phyloP scores from a whole-genome alignment of 116 monocot species.

The Posidonia oceanica region DNA sequence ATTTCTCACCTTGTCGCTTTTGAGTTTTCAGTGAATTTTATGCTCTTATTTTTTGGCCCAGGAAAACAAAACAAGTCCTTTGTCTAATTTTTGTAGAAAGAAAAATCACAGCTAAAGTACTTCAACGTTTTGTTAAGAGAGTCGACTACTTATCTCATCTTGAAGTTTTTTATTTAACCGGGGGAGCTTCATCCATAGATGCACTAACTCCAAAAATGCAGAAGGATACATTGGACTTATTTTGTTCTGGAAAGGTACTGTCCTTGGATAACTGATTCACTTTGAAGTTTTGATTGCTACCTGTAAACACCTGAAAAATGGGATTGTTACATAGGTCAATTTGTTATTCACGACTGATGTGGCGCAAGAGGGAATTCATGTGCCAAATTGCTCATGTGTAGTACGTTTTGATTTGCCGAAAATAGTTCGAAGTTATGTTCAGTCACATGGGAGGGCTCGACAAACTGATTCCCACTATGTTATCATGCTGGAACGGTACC shows the following conservation, averaged over 20 bases:
- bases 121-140: slow-evolving; percentile 45
- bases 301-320: not conserved
- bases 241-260: slow-evolving; percentile 70
- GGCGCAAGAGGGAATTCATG: slow-evolving; percentile 72
- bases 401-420: slow-evolving; percentile 87
- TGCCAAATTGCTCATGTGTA: slow-evolving; percentile 82
- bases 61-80: slow-evolving; percentile 34
- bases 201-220: slow-evolving; percentile 52
- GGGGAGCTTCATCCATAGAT: slow-evolving; percentile 61
- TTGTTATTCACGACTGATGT: slow-evolving; percentile 83
- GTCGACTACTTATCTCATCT: slow-evolving; percentile 49
- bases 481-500: slow-evolving; percentile 83
- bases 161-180: slow-evolving; percentile 67
- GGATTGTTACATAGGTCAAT: slow-evolving; percentile 42
- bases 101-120: slow-evolving; percentile 69
- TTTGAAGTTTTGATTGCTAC: not conserved
- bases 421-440: slow-evolving; percentile 75
- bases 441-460: slow-evolving; percentile 72
- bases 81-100: slow-evolving; percentile 90
- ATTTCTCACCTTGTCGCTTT: too few relatives aligned
- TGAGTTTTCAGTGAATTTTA: not conserved
- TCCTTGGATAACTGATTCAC: not conserved
- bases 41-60: slow-evolving; percentile 11
- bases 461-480: slow-evolving; percentile 53
- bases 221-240: slow-evolving; percentile 56